phyloP scores from a whole-genome alignment of 2,329 filamentous ascomycete genomes.

The Fusarium kyushuense region DNA sequence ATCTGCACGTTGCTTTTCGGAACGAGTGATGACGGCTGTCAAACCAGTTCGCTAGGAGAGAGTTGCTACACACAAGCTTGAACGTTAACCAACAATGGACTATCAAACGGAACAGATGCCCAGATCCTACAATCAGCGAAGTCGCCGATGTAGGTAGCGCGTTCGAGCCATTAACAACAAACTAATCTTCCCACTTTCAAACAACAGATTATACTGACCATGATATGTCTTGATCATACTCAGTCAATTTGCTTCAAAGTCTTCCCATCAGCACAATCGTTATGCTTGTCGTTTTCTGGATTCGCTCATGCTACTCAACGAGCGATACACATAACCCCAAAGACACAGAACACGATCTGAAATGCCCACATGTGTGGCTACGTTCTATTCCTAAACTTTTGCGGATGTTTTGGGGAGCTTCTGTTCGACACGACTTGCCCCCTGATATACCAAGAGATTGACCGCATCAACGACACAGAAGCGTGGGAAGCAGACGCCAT shows the following conservation, averaged over 20 bases:
- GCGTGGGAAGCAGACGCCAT: constrained; percentile 43
- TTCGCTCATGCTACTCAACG: constrained; percentile 21
- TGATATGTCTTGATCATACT: constrained; percentile 28
- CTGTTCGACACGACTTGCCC: constrained; percentile 43
- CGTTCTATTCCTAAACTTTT: constrained; percentile 44
- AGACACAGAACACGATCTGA: background rate
- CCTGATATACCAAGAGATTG: constrained; percentile 42
- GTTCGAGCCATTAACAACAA: constrained; percentile 12
- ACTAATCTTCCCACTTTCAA: constrained; percentile 1
- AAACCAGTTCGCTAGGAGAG: constrained; percentile 27
- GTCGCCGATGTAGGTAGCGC: background rate
- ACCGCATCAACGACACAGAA: constrained; percentile 47
- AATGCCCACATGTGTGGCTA: constrained; percentile 48
- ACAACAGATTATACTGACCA: constrained; percentile 21
- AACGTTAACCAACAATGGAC: constrained; percentile 4
- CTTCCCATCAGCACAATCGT: constrained; percentile 10
- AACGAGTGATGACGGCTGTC: constrained; percentile 41
- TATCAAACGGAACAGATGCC: constrained; percentile 17
- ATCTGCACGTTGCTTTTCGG: constrained; percentile 39
- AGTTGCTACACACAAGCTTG: constrained; percentile 35
- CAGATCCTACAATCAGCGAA: constrained; percentile 6
- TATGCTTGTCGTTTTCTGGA: constrained; percentile 25
- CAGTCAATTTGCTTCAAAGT: background rate
- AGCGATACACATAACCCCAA: constrained; percentile 20
- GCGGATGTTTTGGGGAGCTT: constrained; percentile 47